phyloP scores from a whole-genome alignment of 192 early-diverging fungal species.

The Irineochytrium annulatum region DNA sequence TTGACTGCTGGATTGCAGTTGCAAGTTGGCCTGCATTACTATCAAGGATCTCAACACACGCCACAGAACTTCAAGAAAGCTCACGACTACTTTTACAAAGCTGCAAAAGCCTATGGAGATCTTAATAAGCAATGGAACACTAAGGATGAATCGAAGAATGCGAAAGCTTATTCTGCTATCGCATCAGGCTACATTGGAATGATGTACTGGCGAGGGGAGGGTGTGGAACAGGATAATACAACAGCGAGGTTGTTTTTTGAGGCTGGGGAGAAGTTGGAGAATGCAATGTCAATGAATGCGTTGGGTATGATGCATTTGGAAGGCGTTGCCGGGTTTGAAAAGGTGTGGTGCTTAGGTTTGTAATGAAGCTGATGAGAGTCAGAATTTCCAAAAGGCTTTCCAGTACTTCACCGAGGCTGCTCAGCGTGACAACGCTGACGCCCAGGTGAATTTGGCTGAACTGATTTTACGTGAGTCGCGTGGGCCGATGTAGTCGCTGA shows the following conservation, averaged over 20 bases:
- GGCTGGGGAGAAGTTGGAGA: slow-evolving; percentile 56
- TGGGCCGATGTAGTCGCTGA: not conserved
- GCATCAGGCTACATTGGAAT: slow-evolving; percentile 77
- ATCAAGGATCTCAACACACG: slow-evolving; percentile 61
- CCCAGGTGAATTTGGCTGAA: slow-evolving; percentile 70
- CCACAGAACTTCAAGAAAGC: slow-evolving; percentile 60
- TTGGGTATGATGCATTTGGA: slow-evolving; percentile 79
- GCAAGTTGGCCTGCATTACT: slow-evolving; percentile 75
- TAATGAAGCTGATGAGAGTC: not conserved
- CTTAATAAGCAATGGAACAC: no score
- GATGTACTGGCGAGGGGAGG: slow-evolving; percentile 93
- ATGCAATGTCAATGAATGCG: slow-evolving; percentile 64
- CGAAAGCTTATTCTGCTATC: slow-evolving; percentile 52
- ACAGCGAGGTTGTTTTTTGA: slow-evolving; percentile 77
- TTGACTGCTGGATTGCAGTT: no score
- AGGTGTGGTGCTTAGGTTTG: slow-evolving; percentile 5
- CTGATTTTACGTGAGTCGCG: slow-evolving; percentile 31
- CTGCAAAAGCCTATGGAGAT: slow-evolving; percentile 34
- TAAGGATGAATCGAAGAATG: no score
- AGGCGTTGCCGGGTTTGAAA: slow-evolving; percentile 48
- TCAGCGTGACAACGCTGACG: slow-evolving; percentile 65
- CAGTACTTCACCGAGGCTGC: slow-evolving; percentile 69
- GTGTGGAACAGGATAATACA: slow-evolving; percentile 52
- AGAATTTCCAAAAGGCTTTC: slow-evolving; percentile 55
- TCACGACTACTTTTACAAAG: slow-evolving; percentile 49